Evolutionary conservation across 2,329 filamentous ascomycete species (phyloP).

Genomic region (Aspergillus awamori): DNA sequence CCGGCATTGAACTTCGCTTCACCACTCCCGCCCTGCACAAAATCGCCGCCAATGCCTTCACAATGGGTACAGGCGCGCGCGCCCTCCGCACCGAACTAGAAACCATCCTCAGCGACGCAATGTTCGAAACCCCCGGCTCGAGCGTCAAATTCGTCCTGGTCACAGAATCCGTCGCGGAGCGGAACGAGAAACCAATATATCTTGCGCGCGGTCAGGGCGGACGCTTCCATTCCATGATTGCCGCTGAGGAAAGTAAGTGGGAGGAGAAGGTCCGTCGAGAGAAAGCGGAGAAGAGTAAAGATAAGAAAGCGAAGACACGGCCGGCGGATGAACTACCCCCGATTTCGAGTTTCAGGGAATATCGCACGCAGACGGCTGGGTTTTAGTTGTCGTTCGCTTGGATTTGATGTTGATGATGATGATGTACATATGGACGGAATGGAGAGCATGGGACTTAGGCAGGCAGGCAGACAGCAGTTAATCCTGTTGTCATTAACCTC

Average conservation of each 20-base stretch:
- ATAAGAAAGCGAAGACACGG: slow-evolving; percentile 16
- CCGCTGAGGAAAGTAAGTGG: slow-evolving; percentile 55
- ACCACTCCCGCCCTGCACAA: slow-evolving; percentile 79
- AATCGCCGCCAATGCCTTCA: slow-evolving; percentile 71
- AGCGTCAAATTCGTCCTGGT: slow-evolving; percentile 72
- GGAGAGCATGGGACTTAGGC: too few relatives aligned
- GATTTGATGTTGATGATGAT: neutral
- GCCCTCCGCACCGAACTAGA: slow-evolving; percentile 81
- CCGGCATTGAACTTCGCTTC: slow-evolving; percentile 75
- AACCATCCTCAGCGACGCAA: slow-evolving; percentile 73
- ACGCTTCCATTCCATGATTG: slow-evolving; percentile 54
- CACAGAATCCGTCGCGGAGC: slow-evolving; percentile 68
- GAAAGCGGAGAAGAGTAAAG: slow-evolving; percentile 35
- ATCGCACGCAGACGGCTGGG: slow-evolving; percentile 43
- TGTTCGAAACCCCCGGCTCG: slow-evolving; percentile 73
- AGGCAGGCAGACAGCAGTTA: too few relatives aligned
- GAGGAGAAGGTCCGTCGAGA: slow-evolving; percentile 44
- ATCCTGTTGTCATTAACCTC: neutral
- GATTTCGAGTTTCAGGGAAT: slow-evolving; percentile 48
- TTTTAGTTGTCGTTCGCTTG: slow-evolving; percentile 14
- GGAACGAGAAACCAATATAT: slow-evolving; percentile 59
- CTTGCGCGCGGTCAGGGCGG: slow-evolving; percentile 55
- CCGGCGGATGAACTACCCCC: slow-evolving; percentile 19
- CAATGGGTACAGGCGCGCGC: slow-evolving; percentile 76
- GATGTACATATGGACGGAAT: neutral